A percentile compares a stretch with the other conserved stretches of the same genome.
Evolutionary conservation across 192 early-diverging fungal genomes (phyloP).

Genomic region (Physocladia obscura): DNA sequence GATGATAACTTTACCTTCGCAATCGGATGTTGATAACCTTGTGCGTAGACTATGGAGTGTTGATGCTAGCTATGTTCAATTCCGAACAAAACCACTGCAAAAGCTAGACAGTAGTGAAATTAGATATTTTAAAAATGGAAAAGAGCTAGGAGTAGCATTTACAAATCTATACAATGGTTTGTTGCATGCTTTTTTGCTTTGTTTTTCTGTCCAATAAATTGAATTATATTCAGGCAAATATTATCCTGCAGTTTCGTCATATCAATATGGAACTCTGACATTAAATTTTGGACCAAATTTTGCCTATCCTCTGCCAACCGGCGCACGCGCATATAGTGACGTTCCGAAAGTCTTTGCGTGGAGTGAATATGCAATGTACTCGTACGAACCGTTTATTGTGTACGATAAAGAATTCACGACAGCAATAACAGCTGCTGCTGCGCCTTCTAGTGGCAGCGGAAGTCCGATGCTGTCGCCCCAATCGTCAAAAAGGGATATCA

Average conservation of each 20-base stretch:
- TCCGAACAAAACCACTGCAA: slow-evolving; percentile 30
- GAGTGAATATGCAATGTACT: slow-evolving; percentile 8
- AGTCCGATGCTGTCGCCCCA: background rate
- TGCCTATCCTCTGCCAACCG: slow-evolving; percentile 53
- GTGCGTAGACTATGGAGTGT: slow-evolving; percentile 37
- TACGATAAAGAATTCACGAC: slow-evolving; percentile 7
- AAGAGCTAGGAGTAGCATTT: slow-evolving; percentile 64
- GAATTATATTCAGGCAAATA: slow-evolving; percentile 57
- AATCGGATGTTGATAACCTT: slow-evolving; percentile 28
- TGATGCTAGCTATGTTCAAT: slow-evolving; percentile 31
- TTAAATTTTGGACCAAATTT: slow-evolving; percentile 74
- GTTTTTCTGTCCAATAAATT: background rate
- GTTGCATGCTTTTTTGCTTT: background rate
- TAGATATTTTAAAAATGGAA: slow-evolving; percentile 67
- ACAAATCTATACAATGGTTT: slow-evolving; percentile 58
- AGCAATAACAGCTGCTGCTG: background rate
- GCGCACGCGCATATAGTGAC: slow-evolving; percentile 33
- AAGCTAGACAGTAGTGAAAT: slow-evolving; percentile 57
- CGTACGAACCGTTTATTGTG: slow-evolving; percentile 4
- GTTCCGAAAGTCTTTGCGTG: slow-evolving; percentile 24
- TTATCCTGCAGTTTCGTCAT: slow-evolving; percentile 72
- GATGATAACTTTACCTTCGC: slow-evolving; percentile 31
- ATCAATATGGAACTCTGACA: slow-evolving; percentile 59
- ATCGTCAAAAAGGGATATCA: background rate
- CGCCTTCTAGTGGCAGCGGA: background rate